Evolutionary conservation across 1,284 basidiomycete species (phyloP), one percentile per base, ranked within the genome.

Genomic region (Agroathelia rolfsii): DNA sequence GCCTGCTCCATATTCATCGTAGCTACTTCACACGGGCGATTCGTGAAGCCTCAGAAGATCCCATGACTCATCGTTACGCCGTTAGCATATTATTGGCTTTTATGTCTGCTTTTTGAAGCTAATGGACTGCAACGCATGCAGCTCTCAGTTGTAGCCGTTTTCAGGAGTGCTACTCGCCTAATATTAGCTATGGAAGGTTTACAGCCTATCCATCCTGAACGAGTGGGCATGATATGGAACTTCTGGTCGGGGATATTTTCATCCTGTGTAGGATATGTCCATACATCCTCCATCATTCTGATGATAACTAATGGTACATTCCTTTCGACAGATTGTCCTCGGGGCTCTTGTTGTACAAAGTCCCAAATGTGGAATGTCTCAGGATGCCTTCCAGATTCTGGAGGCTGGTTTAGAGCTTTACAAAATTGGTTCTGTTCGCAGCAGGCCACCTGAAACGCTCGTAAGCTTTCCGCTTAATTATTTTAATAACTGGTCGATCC

Each of bases 161-260:
- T 61, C 46, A 51, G 60, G 22, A 64, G 65, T 40, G 64, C 68
- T 2, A 55, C 57, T 36, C 54, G 56, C 7, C 42, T 69, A 21
- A 59, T 66, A 32, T 52, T 52, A 4, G 54, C 56, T 32, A 45
- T 71, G 24, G 50, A 49, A 24, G 52, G 52, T 13, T 35, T 71
- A 20, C 65, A 61, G 37, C 38, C 43, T 2, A 47, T 55, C 11
- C 59, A 68, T 47, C 58, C 59, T 4, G 39, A 41, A n/a, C 41
- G 52, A 3, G 47, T 56, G 4, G 42, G 54, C 14, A 45, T 50
- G 24, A 48, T 56, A 11, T 70, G 67, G 64, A 69, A 61, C 44
- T 69, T 72, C 45, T 74, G 70, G 71, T 64, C 67, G 1, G 53
- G 53, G 2, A 46, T 66, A 24, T 70, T 66, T 39, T 66, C 66